phyloP scores from a whole-genome alignment of 495 filamentous ascomycete species.

The Pyrenula massariospora region DNA sequence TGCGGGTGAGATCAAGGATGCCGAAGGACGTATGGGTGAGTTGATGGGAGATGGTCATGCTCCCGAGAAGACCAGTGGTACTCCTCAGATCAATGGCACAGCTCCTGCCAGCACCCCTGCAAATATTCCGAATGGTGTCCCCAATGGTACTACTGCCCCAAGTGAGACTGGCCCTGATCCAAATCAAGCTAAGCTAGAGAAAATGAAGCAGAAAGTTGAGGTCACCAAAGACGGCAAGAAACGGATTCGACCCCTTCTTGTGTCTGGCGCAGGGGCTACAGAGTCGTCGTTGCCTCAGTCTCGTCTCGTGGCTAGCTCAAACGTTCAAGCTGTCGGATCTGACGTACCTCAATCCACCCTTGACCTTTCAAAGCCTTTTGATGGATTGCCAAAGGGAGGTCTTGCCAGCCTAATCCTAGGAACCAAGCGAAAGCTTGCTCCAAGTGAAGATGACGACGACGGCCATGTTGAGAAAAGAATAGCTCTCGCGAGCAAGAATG shows the following conservation, averaged over 20 bases:
- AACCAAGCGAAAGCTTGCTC: slow-evolving; percentile 76
- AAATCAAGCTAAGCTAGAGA: slow-evolving; percentile 57
- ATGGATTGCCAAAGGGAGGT: slow-evolving; percentile 85
- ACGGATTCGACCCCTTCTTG: slow-evolving; percentile 79
- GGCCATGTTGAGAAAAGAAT: slow-evolving; percentile 53
- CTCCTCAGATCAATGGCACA: slow-evolving; percentile 27
- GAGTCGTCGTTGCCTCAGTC: slow-evolving; percentile 81
- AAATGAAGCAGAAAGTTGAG: slow-evolving; percentile 79
- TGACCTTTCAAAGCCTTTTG: slow-evolving; percentile 88
- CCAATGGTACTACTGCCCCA: slow-evolving; percentile 25
- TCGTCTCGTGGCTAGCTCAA: slow-evolving; percentile 61
- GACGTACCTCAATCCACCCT: slow-evolving; percentile 77
- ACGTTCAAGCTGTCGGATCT: slow-evolving; percentile 39
- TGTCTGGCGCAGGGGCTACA: slow-evolving; percentile 71
- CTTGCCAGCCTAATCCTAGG: slow-evolving; percentile 75
- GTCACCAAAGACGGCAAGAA: slow-evolving; percentile 97
- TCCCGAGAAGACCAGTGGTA: slow-evolving; percentile 29
- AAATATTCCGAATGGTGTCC: slow-evolving; percentile 18
- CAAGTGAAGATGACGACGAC: slow-evolving; percentile 56
- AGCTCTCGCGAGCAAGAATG: slow-evolving; percentile 41
- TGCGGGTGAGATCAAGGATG: slow-evolving; percentile 74
- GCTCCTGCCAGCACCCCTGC: slow-evolving; percentile 18
- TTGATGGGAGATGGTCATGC: slow-evolving; percentile 73
- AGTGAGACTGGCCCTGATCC: slow-evolving; percentile 42
- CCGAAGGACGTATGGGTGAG: slow-evolving; percentile 91